A percentile compares a stretch with the other conserved stretches of the same genome.
phyloP scores from a whole-genome alignment of 2,329 filamentous ascomycete species.

The Juglanconis sp. region DNA sequence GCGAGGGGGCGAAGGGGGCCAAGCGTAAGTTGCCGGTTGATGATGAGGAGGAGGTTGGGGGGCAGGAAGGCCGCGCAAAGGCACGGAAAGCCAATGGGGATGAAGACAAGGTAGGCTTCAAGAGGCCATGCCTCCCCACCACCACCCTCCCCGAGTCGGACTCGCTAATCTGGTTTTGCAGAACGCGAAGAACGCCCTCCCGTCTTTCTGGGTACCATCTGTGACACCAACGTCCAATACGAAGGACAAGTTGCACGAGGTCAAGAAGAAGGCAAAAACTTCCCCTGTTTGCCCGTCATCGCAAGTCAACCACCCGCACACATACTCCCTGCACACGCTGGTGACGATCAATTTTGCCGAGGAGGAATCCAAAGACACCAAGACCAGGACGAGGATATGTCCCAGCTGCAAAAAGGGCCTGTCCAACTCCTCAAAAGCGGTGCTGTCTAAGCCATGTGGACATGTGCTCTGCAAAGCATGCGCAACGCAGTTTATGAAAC shows the following conservation, averaged over 20 bases:
- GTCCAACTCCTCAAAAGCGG: constrained; percentile 76
- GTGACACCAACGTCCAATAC: constrained; percentile 69
- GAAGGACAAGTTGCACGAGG: constrained; percentile 52
- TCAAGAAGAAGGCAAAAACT: constrained; percentile 61
- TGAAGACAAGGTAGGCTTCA: constrained; percentile 61
- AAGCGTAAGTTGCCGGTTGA: constrained; percentile 80
- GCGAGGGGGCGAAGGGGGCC: constrained; percentile 38
- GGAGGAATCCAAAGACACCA: constrained; percentile 52
- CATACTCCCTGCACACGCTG: constrained; percentile 74
- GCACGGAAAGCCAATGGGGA: constrained; percentile 67
- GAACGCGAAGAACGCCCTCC: constrained; percentile 64
- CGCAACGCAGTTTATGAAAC: constrained; percentile 76
- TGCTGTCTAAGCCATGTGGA: constrained; percentile 82
- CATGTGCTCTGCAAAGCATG: constrained; percentile 88
- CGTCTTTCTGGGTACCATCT: constrained; percentile 91
- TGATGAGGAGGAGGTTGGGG: constrained; percentile 71
- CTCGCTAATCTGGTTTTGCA: constrained; percentile 27
- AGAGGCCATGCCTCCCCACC: background rate
- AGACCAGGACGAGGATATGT: constrained; percentile 55
- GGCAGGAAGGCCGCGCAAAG: constrained; percentile 69
- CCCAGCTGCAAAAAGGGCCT: constrained; percentile 82
- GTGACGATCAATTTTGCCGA: constrained; percentile 75
- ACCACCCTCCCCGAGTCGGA: background rate
- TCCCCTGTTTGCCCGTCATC: constrained; percentile 76
- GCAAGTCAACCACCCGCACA: constrained; percentile 61